Conservation (phyloP, 208 protist genomes). For the Trypanosoma platydactyli region DNA sequence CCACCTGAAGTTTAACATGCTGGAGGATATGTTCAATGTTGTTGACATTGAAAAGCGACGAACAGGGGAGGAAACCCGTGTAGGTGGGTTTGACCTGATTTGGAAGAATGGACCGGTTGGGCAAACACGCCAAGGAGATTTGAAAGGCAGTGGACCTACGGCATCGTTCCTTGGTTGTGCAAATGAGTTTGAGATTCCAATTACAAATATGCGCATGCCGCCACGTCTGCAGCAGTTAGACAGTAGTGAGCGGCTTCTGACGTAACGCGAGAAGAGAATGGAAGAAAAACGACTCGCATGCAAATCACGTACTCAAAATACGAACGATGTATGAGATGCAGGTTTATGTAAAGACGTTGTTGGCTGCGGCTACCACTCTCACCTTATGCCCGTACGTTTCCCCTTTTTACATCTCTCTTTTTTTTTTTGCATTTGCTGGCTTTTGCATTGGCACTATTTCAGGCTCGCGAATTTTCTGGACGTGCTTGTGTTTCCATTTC, state of each 20-base stretch:
- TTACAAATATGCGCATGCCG: conserved; percentile 80
- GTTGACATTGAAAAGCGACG: conserved; percentile 85
- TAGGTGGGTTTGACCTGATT: conserved; percentile 91
- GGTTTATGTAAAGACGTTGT: not conserved
- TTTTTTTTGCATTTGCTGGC: not conserved
- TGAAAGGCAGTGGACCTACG: not conserved
- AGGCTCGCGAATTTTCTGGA: too few relatives aligned
- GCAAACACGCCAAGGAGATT: conserved; percentile 14
- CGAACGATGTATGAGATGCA: not conserved
- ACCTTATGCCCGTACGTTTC: not conserved
- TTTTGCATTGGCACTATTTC: too few relatives aligned
- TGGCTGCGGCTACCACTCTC: too few relatives aligned
- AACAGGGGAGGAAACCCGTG: conserved; percentile 67
- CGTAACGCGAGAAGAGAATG: conserved; percentile 29
- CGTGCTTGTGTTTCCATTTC: not conserved
- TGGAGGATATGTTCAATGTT: conserved; percentile 93
- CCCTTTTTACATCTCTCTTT: not conserved
- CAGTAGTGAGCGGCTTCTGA: conserved; percentile 76
- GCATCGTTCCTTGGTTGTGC: conserved; percentile 78
- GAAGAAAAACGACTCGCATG: not conserved
- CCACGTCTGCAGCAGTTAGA: conserved; percentile 73
- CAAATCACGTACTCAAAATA: not conserved
- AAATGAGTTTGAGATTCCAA: conserved; percentile 85
- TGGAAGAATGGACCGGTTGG: conserved; percentile 79
- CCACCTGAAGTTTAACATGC: conserved; percentile 94